phyloP scores from a whole-genome alignment of 192 early-diverging fungal genomes.

The Backusella psychrophila region DNA sequence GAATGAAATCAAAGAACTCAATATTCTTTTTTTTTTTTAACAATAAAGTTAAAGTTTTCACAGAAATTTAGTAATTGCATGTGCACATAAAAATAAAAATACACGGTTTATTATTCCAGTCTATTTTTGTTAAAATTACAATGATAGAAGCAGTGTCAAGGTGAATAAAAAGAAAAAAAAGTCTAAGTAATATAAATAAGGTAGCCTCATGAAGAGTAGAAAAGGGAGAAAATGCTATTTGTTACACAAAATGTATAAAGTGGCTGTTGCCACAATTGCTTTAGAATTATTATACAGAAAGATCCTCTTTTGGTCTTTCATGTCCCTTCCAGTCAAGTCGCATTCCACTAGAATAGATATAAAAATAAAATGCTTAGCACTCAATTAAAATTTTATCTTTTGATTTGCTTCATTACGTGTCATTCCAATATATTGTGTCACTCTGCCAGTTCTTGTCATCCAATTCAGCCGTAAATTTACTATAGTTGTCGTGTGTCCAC shows the following conservation, averaged over 20 bases:
- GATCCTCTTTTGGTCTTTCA: not conserved
- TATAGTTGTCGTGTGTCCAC: slow-evolving; percentile 49
- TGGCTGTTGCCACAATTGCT: not conserved
- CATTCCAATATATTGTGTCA: slow-evolving; percentile 60
- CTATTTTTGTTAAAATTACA: not conserved
- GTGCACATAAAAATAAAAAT: not conserved
- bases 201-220: not conserved
- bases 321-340: slow-evolving; percentile 5
- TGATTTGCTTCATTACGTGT: slow-evolving; percentile 25
- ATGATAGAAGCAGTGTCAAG: not conserved
- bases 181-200: not conserved
- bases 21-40: not conserved
- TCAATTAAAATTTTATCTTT: not conserved
- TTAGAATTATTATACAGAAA: not conserved
- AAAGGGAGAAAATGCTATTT: not conserved
- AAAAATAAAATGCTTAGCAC: not conserved
- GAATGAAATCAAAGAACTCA: not conserved
- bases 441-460: slow-evolving; percentile 56
- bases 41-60: not conserved
- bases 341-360: not conserved
- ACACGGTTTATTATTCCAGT: not conserved
- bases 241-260: not conserved
- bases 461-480: slow-evolving; percentile 47
- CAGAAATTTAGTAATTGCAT: not conserved
- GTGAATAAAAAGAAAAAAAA: not conserved